phyloP scores from a whole-genome alignment of 176 grass and related monocot species.

The Rhynchospora tenuis region DNA sequence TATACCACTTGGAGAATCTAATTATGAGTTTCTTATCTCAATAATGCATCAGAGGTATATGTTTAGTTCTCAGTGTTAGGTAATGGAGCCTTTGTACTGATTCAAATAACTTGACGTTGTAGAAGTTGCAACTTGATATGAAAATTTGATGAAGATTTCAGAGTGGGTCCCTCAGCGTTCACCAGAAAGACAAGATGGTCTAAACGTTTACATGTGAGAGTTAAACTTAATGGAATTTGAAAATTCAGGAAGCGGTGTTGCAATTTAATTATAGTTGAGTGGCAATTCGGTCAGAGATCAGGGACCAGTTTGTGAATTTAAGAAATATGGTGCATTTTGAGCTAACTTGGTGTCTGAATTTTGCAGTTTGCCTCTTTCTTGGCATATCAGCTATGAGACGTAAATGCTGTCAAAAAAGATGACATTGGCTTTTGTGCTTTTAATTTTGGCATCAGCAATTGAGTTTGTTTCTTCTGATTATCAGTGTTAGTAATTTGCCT shows the following conservation, averaged over 20 bases:
- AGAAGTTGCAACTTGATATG: neutral
- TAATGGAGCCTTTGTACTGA: neutral
- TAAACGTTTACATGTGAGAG: neutral
- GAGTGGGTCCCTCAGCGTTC: neutral
- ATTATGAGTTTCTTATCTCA: neutral
- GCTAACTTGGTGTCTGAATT: neutral
- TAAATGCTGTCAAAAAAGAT: conserved; percentile 20
- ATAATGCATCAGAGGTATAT: neutral
- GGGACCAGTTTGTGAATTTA: neutral
- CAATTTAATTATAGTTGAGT: neutral
- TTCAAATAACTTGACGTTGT: neutral
- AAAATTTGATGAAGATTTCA: neutral
- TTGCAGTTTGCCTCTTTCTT: neutral
- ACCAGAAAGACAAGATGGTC: neutral
- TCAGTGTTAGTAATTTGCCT: conserved; percentile 37
- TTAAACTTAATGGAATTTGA: neutral
- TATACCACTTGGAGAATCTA: neutral
- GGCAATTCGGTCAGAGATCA: neutral
- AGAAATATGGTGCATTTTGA: neutral
- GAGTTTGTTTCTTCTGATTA: conserved; percentile 18
- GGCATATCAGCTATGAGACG: conserved; percentile 11
- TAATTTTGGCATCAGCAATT: conserved; percentile 33
- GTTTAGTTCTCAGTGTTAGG: neutral
- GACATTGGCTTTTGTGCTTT: conserved; percentile 31
- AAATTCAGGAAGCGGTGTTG: neutral